Evolutionary conservation across 352 stramenopile genomes (phyloP), one percentile per base, ranked within the genome.

Genomic region (Phytophthora colocasiae): DNA sequence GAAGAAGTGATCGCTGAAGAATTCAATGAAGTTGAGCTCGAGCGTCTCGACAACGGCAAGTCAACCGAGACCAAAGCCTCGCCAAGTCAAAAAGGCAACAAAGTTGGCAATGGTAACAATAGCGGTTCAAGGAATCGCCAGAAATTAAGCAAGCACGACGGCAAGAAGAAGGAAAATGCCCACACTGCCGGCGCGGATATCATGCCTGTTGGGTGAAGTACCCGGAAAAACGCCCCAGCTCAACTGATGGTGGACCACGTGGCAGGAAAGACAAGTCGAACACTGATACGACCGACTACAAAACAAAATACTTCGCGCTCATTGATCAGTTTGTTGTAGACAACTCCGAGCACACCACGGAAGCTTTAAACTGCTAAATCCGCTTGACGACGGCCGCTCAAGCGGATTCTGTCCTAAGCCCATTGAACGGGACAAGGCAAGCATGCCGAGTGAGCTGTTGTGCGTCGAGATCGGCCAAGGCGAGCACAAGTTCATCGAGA

Each of bases 341-440:
- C 11, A 3, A 15, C 11, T 3, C 1, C n/a, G n/a, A n/a, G n/a
- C n/a, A n/a, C n/a, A n/a, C n/a, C n/a, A n/a, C 17, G 10, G 22
- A 39, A 11, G 24, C 26, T 48, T 48, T 58, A 58, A 58, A 58
- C 36, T 6, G 40, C 38, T 58, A 58, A 40, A 40, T 9, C 36
- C 19, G 22, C 36, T 58, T 39, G 24, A 58, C 17, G 51, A 15
- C 38, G 38, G 22, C 38, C 24, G 38, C 26, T 58, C 15, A 19
- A 48, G 36, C 24, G 29, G 38, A 12, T 58, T 15, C 11, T 3
- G 51, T 48, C 51, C 51, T 38, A 49, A 58, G 24, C 36, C 38
- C 38, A 58, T 49, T 31, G 7, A 56, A 44, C 32, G 56, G 44
- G 45, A 56, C 45, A 63, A 34, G n/a, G n/a, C n/a, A n/a, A n/a